phyloP scores from a whole-genome alignment of 148 eudicot genomes.

The Selenicereus undatus region DNA sequence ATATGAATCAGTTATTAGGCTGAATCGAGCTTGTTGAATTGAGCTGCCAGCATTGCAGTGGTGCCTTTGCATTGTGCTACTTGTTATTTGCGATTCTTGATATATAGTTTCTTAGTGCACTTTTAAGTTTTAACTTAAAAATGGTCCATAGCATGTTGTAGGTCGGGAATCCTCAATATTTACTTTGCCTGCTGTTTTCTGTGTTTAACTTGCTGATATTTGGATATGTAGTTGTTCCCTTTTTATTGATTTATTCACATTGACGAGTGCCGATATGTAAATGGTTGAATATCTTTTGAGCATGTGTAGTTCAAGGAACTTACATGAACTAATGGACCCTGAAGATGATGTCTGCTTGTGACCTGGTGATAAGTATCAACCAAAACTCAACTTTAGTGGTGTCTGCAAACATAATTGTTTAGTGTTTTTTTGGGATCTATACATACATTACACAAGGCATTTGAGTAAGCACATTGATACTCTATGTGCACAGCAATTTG shows the following conservation, averaged over 20 bases:
- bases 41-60: too few species aligned
- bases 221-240: neutral
- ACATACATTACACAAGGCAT: neutral
- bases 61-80: too few species aligned
- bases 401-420: neutral
- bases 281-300: neutral
- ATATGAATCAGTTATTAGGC: neutral
- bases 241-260: too few species aligned
- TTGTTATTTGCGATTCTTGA: too few species aligned
- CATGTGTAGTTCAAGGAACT: too few species aligned
- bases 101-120: too few species aligned
- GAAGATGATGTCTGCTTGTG: neutral
- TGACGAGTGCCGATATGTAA: neutral
- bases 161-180: neutral
- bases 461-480: neutral
- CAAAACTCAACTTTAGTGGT: neutral
- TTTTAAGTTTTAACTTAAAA: too few species aligned
- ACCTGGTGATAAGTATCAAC: neutral
- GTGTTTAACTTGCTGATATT: neutral
- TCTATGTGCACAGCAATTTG: neutral
- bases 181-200: neutral
- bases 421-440: neutral
- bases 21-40: too few species aligned
- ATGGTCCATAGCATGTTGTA: too few species aligned
- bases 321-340: neutral